phyloP scores from a whole-genome alignment of 192 early-diverging fungal species.

The Backusella tuberculispora region DNA sequence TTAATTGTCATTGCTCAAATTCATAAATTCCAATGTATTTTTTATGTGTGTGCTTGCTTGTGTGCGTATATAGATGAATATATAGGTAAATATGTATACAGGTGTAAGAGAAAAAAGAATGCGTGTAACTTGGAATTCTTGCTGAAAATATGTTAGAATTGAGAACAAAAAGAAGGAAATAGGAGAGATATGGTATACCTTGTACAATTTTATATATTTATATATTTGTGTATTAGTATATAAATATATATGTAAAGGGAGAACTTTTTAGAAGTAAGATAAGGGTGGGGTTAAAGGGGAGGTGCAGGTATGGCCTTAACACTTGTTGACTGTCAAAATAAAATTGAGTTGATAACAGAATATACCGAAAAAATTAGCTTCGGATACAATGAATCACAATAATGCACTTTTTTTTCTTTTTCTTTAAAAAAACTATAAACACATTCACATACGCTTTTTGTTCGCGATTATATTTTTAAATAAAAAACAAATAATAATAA shows the following conservation, averaged over 20 bases:
- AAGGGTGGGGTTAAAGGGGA: conserved; percentile 12
- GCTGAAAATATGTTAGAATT: conserved; percentile 6
- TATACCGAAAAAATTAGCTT: neutral
- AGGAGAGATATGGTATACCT: conserved; percentile 1
- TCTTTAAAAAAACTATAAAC: neutral
- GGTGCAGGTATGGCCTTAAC: neutral
- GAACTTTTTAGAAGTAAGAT: neutral
- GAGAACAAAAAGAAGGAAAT: conserved; percentile 19
- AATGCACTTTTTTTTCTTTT: neutral
- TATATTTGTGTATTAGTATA: neutral
- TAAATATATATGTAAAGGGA: conserved; percentile 17
- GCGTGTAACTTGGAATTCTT: neutral
- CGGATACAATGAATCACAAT: neutral
- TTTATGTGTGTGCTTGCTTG: conserved; percentile 2
- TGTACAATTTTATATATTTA: conserved; percentile 2
- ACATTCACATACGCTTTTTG: neutral
- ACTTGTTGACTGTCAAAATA: conserved; percentile 20
- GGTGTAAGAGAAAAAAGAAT: neutral
- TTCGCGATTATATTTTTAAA: neutral
- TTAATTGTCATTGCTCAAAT: conserved; percentile 14
- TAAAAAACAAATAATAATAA: neutral
- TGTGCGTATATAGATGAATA: neutral
- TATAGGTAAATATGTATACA: neutral
- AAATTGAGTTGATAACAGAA: conserved; percentile 6
- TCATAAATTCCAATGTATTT: neutral